Evolutionary conservation across 2,329 filamentous ascomycete species (phyloP).

Genomic region (Sporothrix luriei): DNA sequence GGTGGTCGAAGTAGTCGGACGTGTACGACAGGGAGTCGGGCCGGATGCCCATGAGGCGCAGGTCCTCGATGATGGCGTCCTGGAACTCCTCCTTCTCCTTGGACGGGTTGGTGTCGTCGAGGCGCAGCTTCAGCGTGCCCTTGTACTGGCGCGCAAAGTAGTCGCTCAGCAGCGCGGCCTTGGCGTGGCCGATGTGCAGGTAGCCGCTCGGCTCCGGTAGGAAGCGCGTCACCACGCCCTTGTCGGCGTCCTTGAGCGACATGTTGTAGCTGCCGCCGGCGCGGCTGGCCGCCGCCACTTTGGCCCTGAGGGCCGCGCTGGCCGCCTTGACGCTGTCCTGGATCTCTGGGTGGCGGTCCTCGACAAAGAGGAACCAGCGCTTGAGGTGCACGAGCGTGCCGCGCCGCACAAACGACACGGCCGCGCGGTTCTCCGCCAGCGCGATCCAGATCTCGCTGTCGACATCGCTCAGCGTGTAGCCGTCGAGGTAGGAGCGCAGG

Average conservation of each 20-base stretch:
- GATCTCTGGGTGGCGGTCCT: slow-evolving; percentile 78
- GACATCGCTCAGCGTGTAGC: slow-evolving; percentile 73
- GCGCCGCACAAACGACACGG: slow-evolving; percentile 77
- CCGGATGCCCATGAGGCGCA: slow-evolving; percentile 87
- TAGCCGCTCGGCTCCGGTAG: slow-evolving; percentile 95
- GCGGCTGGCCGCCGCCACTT: slow-evolving; percentile 69
- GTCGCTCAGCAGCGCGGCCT: slow-evolving; percentile 73
- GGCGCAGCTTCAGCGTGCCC: slow-evolving; percentile 85
- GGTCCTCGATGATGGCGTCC: slow-evolving; percentile 89
- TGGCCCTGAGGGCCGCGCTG: slow-evolving; percentile 68
- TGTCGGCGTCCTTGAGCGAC: slow-evolving; percentile 77
- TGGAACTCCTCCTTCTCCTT: slow-evolving; percentile 98
- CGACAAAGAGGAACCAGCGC: slow-evolving; percentile 86
- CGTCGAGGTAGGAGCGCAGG: slow-evolving; percentile 81
- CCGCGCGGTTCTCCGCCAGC: slow-evolving; percentile 81
- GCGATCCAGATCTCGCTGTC: slow-evolving; percentile 84
- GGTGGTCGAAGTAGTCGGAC: slow-evolving; percentile 90
- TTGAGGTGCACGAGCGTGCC: slow-evolving; percentile 73
- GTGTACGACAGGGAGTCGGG: slow-evolving; percentile 87
- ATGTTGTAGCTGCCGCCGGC: slow-evolving; percentile 88
- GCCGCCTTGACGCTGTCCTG: slow-evolving; percentile 69
- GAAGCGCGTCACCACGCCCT: slow-evolving; percentile 90
- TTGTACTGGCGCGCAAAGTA: slow-evolving; percentile 96
- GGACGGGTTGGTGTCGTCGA: slow-evolving; percentile 95
- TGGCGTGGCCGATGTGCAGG: slow-evolving; percentile 93